Conservation (phyloP, 768 basidiomycete species). For the Rickenella mellea region DNA sequence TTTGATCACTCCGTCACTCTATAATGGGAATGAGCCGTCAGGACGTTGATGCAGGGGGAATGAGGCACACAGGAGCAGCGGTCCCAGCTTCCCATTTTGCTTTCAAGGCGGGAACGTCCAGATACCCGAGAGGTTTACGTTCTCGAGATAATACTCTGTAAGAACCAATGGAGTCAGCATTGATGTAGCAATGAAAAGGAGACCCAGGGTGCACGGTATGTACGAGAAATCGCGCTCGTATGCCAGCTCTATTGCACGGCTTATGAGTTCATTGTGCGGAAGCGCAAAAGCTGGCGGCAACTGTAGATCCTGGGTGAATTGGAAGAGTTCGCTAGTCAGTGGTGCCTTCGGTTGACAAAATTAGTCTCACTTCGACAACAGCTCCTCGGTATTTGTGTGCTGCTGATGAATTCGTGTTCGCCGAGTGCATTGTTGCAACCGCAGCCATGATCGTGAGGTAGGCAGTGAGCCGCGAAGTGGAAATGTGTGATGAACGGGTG, state of each 20-base stretch:
- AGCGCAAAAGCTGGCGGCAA: slow-evolving; percentile 83
- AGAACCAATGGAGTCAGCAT: background rate
- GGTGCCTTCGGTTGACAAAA: background rate
- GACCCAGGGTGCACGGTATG: slow-evolving; percentile 50
- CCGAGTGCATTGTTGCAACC: too few species aligned
- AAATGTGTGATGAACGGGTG: too few species aligned
- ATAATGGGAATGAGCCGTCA: background rate
- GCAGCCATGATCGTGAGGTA: too few species aligned
- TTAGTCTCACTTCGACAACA: slow-evolving; percentile 69
- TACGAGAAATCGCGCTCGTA: slow-evolving; percentile 94
- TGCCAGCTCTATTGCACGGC: slow-evolving; percentile 73
- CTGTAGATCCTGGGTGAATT: slow-evolving; percentile 54
- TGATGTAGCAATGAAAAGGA: background rate
- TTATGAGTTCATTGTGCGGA: slow-evolving; percentile 59
- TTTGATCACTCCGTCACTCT: slow-evolving; percentile 63
- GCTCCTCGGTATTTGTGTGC: slow-evolving; percentile 72
- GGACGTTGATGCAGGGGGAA: slow-evolving; percentile 1
- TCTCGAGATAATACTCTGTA: slow-evolving; percentile 64
- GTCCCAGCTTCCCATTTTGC: slow-evolving; percentile 66
- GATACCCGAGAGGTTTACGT: slow-evolving; percentile 73
- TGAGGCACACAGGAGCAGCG: slow-evolving; percentile 55
- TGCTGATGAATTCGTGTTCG: too few species aligned
- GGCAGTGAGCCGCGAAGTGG: too few species aligned
- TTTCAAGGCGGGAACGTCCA: slow-evolving; percentile 72
- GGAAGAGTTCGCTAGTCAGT: slow-evolving; percentile 1